These are phyloP conservation scores for Leptographium lundbergii DNA, from an alignment of 2,329 filamentous ascomycete species.

Conservation along the genomic window DNA sequence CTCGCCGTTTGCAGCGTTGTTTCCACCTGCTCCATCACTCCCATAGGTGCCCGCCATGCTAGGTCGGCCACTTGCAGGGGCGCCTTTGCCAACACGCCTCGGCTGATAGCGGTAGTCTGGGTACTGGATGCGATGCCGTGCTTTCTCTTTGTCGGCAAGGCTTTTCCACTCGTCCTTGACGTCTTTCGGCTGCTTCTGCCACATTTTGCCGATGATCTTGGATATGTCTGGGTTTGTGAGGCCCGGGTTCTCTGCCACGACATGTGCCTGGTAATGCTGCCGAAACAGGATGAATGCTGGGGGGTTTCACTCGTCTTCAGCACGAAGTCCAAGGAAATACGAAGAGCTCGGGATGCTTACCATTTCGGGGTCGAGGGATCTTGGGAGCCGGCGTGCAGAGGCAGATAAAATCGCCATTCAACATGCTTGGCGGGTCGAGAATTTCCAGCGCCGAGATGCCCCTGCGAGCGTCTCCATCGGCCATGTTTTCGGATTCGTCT, in stretches of 20 bases:
- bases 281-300: slow-evolving; percentile 95
- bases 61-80: neutral
- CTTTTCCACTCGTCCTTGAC: slow-evolving; percentile 78
- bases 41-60: neutral
- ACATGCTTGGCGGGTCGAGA: neutral
- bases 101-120: slow-evolving; percentile 93
- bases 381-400: slow-evolving; percentile 44
- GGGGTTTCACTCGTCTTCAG: slow-evolving; percentile 20
- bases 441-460: neutral
- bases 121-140: slow-evolving; percentile 76
- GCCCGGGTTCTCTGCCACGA: slow-evolving; percentile 73
- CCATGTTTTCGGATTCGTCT: no score
- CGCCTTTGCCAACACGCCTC: slow-evolving; percentile 42
- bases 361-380: slow-evolving; percentile 45
- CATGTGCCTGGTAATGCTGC: slow-evolving; percentile 75
- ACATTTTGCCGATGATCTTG: slow-evolving; percentile 91
- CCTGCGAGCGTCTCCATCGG: neutral
- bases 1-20: slow-evolving; percentile 16
- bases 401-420: slow-evolving; percentile 33
- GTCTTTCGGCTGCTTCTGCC: slow-evolving; percentile 63
- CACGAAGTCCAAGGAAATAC: neutral
- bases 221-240: slow-evolving; percentile 92
- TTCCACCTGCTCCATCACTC: slow-evolving; percentile 26
- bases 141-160: slow-evolving; percentile 86
- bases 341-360: slow-evolving; percentile 25